Base-by-base conservation (phyloP, 2,329 filamentous ascomycete genomes). In the Ceratocystis harringtonii region DNA sequence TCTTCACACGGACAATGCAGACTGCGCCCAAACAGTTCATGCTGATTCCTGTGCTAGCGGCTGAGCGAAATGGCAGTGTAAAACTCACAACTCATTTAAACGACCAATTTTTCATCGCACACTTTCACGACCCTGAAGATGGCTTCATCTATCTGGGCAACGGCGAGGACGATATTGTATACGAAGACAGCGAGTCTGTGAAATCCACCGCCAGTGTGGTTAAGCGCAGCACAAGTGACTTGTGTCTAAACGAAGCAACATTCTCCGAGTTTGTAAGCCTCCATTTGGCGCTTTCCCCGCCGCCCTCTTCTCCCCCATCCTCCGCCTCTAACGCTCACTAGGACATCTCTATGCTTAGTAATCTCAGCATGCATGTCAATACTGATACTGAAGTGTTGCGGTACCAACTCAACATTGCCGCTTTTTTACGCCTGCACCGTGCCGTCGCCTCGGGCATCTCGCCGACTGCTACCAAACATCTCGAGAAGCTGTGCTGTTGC, bases 341-440 rank as follows among this genome's bases (percentile, higher is more conserved):
- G 71, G 81, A 84, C 50, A 81, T 95, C 44, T 78, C 80, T 15
- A 75, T 77, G 3, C 77, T 95, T 1, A 79, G 83, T 2, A 76
- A 78, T n/a, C 78, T 84, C 2, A 81, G 82, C 65, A 76, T 80
- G 1, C 72, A 79, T 2, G 84, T 88, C 15, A 81, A 79, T 50
- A 78, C 91, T 30, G 88, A 85, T 66, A 81, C 92, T 22, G 91
- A 96, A 69, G 83, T 96, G 1, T 79, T 84, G 66, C 84, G 89
- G 55, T 97, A 97, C 74, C 81, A 92, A 67, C 87, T 92, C 78
- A 92, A 97, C 74, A 84, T 97, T 45, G 78, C 92, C 62, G 84
- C 91, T 2, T 96, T 95, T 73, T 80, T 97, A 69, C 86, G 94
- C 32, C 82, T 95, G 73, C 92, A 95, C 75, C 87, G 92, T 64